Base-by-base conservation (phyloP, 164 flowering plant species). In the Umbilicus rupestris region DNA sequence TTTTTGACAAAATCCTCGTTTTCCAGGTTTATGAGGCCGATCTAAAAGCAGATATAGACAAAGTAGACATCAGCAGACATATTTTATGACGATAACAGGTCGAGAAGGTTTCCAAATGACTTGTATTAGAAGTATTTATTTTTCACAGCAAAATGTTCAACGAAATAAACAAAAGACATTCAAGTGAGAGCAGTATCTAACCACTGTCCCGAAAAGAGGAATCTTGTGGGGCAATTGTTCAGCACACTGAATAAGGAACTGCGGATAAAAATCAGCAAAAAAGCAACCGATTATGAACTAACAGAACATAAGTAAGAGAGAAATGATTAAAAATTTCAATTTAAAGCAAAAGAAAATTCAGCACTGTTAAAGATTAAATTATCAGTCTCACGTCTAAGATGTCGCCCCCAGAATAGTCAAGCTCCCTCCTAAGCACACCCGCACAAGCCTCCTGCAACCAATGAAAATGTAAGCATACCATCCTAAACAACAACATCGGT, bases 201-300 rank as follows among this genome's bases (percentile, higher is more conserved):
- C 99, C 99, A 95, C 33, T 45, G 97, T 85, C 68, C 86, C 98
- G 73, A 90, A 95, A 10, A 92, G 64, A 71, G 99, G 92, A 73
- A 86, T 77, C 83, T 95, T 95, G 81, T 95, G 99, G 63, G 99
- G 99, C 78, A 95, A 66, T 73, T 92, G 96, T 66, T 90, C 91
- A 3, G 88, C 86, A 68, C 98, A 95, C 45, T 92, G 85, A 28
- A 95, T 82, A 75, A 95, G 76, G 70, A 82, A 90, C 97, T 95
- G 90, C 66, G 50, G 77, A 45, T n/a, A 28, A 45, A 11, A 45
- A 29, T 41, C 59, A 52, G 17, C 9, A 28, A 49, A 52, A 39
- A 49, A 9, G 46, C 19, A 57, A 24, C 22, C 22, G 8, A 30
- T 19, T 50, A 35, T 11, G n/a, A 22, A 24, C 7, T 55, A 12